Evolutionary conservation across 2,329 filamentous ascomycete genomes (phyloP), one percentile per base, ranked within the genome.

Genomic region (Raffaelea albimanens): DNA sequence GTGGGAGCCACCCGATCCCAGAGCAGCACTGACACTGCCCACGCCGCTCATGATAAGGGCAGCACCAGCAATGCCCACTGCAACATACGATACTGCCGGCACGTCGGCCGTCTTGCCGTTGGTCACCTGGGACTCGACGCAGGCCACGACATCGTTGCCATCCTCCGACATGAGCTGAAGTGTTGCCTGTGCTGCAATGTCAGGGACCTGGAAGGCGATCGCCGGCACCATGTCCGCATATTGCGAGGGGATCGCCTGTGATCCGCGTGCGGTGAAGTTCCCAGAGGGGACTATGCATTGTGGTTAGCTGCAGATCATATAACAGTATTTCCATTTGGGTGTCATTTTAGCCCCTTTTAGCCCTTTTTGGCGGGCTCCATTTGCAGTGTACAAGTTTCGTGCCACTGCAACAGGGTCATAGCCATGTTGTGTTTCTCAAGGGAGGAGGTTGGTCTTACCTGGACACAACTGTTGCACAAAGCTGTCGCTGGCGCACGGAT

Each of bases 161-260:
- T 83, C 78, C 36, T 78, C 65, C 4, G 78, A 68, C 50, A 75
- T 81, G 41, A 98, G 75, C 60, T 87, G 70, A 53, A 98, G 70
- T 40, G 82, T 93, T 31, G 90, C 93, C 58, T 83, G 68, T 34
- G 91, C 91, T 47, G 91, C 83, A 56, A 98, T 84, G 62, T 98
- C 90, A 44, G 93, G 93, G 29, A 98, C 73, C 51, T 79, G 77
- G 68, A 96, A 98, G 13, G 91, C 91, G 55, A 98, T 95, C 2
- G 79, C 69, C 1, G 93, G 93, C 38, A 98, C 91, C 66, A 85
- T 68, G 46, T 74, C 74, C 48, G 87, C 81, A 60, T 82, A 91
- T 51, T 81, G 59, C 0, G 76, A 66, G 16, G 89, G 85, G 36
- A 98, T 85, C 25, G 71, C 65, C 62, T 93, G 84, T 3, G 67